Evolutionary conservation across 768 basidiomycete genomes (phyloP), one percentile per base, ranked within the genome.

Genomic region (Tricholomella constricta): DNA sequence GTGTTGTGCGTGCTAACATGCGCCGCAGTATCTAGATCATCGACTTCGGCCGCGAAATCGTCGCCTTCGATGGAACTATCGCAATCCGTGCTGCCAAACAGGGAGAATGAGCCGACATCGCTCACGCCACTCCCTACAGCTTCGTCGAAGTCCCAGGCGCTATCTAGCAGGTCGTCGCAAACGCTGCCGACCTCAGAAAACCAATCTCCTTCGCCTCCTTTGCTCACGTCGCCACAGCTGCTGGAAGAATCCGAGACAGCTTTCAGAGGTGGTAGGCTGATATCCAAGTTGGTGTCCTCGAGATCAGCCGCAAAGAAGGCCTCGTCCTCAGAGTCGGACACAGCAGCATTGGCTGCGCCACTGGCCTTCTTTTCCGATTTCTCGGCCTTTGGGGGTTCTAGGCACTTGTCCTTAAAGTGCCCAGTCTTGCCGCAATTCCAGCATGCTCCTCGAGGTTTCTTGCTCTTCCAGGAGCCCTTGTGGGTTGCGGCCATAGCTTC

Each of bases 341-440:
- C 61, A 6, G 56, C 54, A 4, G 36, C 31, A 20, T 57, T 54
- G 0, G 51, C 56, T 49, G 54, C 55, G 32, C 19, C 23, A 20
- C 22, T 44, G 42, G 48, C 34, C 15, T n/a, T 35, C 10, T 60
- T 57, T 8, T 49, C 46, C 12, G 50, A 43, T n/a, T 60, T 19
- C 29, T 29, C 29, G 14, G 45, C 25, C 52, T 59, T 61, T 23
- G 55, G 48, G 36, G 45, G 50, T 22, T 60, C 29, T 6, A 57
- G 63, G 50, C 69, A 70, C 9, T 69, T 59, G 22, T 61, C 22
- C 19, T 27, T 20, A 20, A 59, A 53, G 38, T 72, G 69, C 0
- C 62, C 67, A 20, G 60, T 54, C 35, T 61, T 50, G 2, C 64
- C 60, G 51, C 70, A 73, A 12, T 61, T 67, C 62, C 62, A 70